phyloP scores from a whole-genome alignment of 2,329 filamentous ascomycete genomes.

The Pyrenochaeta sp. region DNA sequence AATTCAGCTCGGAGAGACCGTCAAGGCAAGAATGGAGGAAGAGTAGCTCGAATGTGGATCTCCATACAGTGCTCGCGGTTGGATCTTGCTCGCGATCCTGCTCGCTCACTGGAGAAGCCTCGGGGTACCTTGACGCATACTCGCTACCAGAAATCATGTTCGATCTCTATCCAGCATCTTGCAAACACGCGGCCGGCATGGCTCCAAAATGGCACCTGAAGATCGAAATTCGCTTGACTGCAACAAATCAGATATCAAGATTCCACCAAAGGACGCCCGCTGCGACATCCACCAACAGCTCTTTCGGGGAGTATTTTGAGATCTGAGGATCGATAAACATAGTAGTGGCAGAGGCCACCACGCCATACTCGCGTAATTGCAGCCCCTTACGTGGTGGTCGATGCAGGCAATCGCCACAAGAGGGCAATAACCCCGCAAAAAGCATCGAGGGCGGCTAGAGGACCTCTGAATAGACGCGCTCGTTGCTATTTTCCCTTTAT shows the following conservation, averaged over 20 bases:
- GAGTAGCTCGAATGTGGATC: background rate
- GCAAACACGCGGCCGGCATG: background rate
- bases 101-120: background rate
- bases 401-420: slow-evolving; percentile 6
- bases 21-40: background rate
- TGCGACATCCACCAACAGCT: background rate
- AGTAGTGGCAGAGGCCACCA: slow-evolving; percentile 14
- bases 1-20: background rate
- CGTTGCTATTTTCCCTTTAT: background rate
- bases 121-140: slow-evolving; percentile 1
- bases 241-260: slow-evolving; percentile 3
- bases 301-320: slow-evolving; percentile 1
- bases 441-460: slow-evolving; percentile 11
- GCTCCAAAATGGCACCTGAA: background rate
- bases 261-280: background rate
- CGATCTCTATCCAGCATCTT: background rate
- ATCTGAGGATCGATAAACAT: slow-evolving; percentile 10
- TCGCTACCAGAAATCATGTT: slow-evolving; percentile 11
- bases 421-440: slow-evolving; percentile 15
- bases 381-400: slow-evolving; percentile 2
- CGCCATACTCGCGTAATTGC: slow-evolving; percentile 17
- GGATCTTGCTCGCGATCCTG: background rate
- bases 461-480: background rate
- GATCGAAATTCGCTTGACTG: background rate
- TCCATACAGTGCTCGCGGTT: background rate